phyloP scores from a whole-genome alignment of 2,329 filamentous ascomycete genomes.

The Exophiala sp. region DNA sequence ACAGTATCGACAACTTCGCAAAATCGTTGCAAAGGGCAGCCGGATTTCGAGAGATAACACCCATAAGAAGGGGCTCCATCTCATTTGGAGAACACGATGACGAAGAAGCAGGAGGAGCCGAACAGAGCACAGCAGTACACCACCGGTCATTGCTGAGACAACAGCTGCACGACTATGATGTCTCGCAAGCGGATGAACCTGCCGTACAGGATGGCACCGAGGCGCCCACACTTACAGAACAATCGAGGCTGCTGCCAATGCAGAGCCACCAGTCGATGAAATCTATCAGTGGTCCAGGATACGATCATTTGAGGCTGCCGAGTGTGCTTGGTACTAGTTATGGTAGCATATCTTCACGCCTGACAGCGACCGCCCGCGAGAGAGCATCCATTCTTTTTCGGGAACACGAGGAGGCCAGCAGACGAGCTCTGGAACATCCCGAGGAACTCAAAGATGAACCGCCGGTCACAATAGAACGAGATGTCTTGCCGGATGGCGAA shows the following conservation, averaged over 20 bases:
- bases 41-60: constrained; percentile 81
- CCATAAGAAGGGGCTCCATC: constrained; percentile 68
- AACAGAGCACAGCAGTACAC: constrained; percentile 25
- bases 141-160: constrained; percentile 30
- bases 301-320: constrained; percentile 7
- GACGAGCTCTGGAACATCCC: constrained; percentile 33
- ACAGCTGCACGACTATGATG: constrained; percentile 29
- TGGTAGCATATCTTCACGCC: constrained; percentile 55
- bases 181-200: constrained; percentile 15
- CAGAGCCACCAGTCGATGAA: constrained; percentile 12
- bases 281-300: constrained; percentile 6
- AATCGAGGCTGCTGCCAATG: constrained; percentile 24
- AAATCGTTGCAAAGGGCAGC: constrained; percentile 89
- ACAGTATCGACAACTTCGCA: constrained; percentile 91
- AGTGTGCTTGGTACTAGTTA: constrained; percentile 51
- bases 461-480: constrained; percentile 18
- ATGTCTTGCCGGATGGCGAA: constrained; percentile 53
- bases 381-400: constrained; percentile 54
- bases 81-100: constrained; percentile 54
- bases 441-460: constrained; percentile 26
- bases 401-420: constrained; percentile 47
- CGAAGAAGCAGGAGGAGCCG: constrained; percentile 42
- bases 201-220: constrained; percentile 31
- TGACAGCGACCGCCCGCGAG: constrained; percentile 55
- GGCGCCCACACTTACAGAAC: constrained; percentile 28